Base-by-base conservation (phyloP, 176 grass and related monocot species). In the Zoysia pacifica region DNA sequence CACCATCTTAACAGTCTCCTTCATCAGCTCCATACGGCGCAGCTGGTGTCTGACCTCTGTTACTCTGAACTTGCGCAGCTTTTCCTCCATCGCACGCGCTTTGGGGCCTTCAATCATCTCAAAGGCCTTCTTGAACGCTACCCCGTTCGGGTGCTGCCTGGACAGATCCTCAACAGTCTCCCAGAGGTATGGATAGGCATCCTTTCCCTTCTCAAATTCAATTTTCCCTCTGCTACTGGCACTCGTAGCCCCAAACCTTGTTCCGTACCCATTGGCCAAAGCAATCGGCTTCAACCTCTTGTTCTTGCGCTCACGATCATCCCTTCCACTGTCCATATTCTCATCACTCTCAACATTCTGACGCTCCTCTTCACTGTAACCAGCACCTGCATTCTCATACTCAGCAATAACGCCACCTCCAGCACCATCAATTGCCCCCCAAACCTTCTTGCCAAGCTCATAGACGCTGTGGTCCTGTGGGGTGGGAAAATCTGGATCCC, bases 1-100 rank as follows among this genome's bases (percentile, higher is more conserved):
- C 73, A 94, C 84, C 79, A 91, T 80, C 89, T 81, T 89, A 35
- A 94, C 77, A 6, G 89, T 89, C 13, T 94, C 88, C 83, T 91
- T 91, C 86, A 89, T 89, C 69, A 94, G 81, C 69, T 94, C 86
- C 81, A 89, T 89, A 59, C 89, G 28, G 4, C 70, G 77, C 77
- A 94, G 73, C 69, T 94, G 89, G 64, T 84, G 89, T 38, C 55
- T 91, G 54, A 91, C 89, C 83, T 89, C 83, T 18, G 48, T 74
- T 50, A 87, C 40, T 75, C 73, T 87, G 39, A 89, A 86, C 75
- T 82, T 94, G 45, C 80, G 85, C 40, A 94, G 73, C 78, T 91
- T 94, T 58, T 91, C 86, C 78, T 94, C 92, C 65, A 94, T 82
- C 0, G 37, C 68, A 5, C 63, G 82, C 0, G 81, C 92, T 74